Conservation (phyloP, 345 rosid species). For the thale cress (Arabidopsis thaliana) region TAIR10.1 NC_003076.8:1966001-1966500, state of each 20-base stretch:
- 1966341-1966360: slow-evolving; percentile 79
- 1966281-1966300: slow-evolving; percentile 93
- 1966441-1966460: not conserved
- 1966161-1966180: slow-evolving; percentile 14
- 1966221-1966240: not conserved
- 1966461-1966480: slow-evolving; percentile 74
- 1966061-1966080: not conserved
- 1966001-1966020: slow-evolving; percentile 59
- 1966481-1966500: slow-evolving; percentile 55
- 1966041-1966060: slow-evolving; percentile 47
- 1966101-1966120: slow-evolving; percentile 35
- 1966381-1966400: slow-evolving; percentile 14
- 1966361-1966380: slow-evolving; percentile 57
- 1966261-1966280: slow-evolving; percentile 84
- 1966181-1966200: not conserved
- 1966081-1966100: not conserved
- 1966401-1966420: not conserved
- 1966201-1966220: not conserved
- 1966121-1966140: slow-evolving; percentile 40
- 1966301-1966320: slow-evolving; percentile 79
- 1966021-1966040: slow-evolving; percentile 91
- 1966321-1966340: slow-evolving; percentile 98
- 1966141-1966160: slow-evolving; percentile 48
- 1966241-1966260: slow-evolving; percentile 60
- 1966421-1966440: not conserved